Evolutionary conservation across 768 basidiomycete species (phyloP).

Genomic region (Chiua virens): DNA sequence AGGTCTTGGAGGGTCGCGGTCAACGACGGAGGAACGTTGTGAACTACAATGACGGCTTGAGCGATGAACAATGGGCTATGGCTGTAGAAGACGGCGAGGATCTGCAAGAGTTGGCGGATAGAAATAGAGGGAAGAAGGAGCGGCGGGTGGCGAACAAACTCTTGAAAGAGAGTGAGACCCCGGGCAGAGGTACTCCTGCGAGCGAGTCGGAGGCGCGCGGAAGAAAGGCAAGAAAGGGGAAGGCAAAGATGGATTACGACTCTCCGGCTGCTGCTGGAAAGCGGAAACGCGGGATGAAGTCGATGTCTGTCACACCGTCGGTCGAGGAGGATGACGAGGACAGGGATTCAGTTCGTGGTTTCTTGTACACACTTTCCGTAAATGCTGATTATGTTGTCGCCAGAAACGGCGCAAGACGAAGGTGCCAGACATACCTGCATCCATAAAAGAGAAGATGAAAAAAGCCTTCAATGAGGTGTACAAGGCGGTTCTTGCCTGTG

Average conservation of each 20-base stretch:
- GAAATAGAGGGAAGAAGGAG: slow-evolving; percentile 62
- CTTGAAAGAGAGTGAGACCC: slow-evolving; percentile 56
- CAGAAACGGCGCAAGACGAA: slow-evolving; percentile 89
- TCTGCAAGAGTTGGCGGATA: slow-evolving; percentile 69
- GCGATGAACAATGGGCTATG: slow-evolving; percentile 92
- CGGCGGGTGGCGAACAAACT: slow-evolving; percentile 60
- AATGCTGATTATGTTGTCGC: slow-evolving; percentile 2
- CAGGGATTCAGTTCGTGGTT: slow-evolving; percentile 57
- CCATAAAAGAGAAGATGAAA: slow-evolving; percentile 75
- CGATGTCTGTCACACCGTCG: slow-evolving; percentile 76
- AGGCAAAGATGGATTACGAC: slow-evolving; percentile 61
- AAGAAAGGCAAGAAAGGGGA: slow-evolving; percentile 59
- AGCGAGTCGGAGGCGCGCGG: slow-evolving; percentile 58
- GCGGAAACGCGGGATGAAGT: slow-evolving; percentile 73
- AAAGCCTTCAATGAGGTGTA: slow-evolving; percentile 77
- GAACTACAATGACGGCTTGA: slow-evolving; percentile 90
- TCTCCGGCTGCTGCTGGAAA: slow-evolving; percentile 48
- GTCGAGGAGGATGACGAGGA: slow-evolving; percentile 79
- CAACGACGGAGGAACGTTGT: slow-evolving; percentile 82
- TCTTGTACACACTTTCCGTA: background rate
- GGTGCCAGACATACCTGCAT: slow-evolving; percentile 53
- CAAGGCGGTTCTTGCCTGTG: slow-evolving; percentile 69
- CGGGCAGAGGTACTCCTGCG: slow-evolving; percentile 62
- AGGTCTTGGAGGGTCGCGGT: slow-evolving; percentile 72
- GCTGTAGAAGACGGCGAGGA: slow-evolving; percentile 84